Base-by-base conservation (phyloP, 768 basidiomycete genomes). In the Boletellus emodensis region DNA sequence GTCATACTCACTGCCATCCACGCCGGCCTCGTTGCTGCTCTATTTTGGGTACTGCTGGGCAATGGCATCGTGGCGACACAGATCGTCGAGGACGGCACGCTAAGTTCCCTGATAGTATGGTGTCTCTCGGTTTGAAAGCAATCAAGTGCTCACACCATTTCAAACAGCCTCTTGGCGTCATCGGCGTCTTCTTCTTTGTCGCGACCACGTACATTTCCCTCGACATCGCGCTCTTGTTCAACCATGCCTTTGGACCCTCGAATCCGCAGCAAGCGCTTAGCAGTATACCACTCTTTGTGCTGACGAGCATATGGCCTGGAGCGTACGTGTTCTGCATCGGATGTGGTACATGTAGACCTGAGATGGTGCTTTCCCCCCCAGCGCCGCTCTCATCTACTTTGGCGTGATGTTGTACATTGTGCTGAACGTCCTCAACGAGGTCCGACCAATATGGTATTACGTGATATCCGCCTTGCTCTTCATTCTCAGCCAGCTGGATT, bases 1-100 rank as follows among this genome's bases (percentile, higher is more conserved):
- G 80, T 85, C 17, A 79, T 80, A 24, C 58, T 95, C 51, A 78
- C 83, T 13, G 87, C 91, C 0, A 73, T 95, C 9, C 94, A 96
- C 55, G 83, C 88, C 2, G 93, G 84, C 4, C 54, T 84, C 15
- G 80, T 94, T 39, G 84, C 82, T 4, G 79, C 85, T 3, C 70
- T 92, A 4, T 94, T 93, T 64, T 93, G 91, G 88, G 61, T 78
- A 7, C 71, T 92, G 55, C 72, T 90, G 46, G 89, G 77, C 30
- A 91, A 89, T 67, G 87, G 77, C 9, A 69, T 91, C 52, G 78
- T 93, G 18, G 83, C 85, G 33, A 89, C 86, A n/a, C 95, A 98
- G 69, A 64, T 94, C 43, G 88, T 97, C 48, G 95, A 97, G 65
- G 95, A 90, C 61, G 95, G 93, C 6, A 90, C 90, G 0, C 71